Evolutionary conservation across 768 basidiomycete species (phyloP).

Genomic region (Roridomyces roridus): DNA sequence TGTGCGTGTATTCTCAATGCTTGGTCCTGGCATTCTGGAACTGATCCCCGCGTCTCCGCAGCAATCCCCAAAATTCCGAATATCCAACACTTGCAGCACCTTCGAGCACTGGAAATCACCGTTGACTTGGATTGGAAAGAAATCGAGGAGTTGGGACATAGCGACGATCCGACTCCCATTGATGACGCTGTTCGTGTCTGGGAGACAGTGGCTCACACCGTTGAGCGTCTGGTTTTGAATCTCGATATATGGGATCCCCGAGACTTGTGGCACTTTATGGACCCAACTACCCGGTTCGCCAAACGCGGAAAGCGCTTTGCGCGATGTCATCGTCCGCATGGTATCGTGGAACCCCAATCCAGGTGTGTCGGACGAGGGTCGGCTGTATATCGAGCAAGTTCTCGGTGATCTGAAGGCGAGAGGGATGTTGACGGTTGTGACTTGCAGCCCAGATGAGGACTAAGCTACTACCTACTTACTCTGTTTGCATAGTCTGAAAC

Average conservation of each 20-base stretch:
- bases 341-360: not conserved
- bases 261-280: not conserved
- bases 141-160: constrained; percentile 1
- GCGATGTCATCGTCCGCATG: constrained; percentile 1
- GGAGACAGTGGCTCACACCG: not conserved
- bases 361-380: not conserved
- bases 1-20: not conserved
- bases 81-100: constrained; percentile 6
- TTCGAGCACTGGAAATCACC: constrained; percentile 8
- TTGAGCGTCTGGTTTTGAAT: constrained; percentile 12
- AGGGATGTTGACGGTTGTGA: constrained; percentile 10
- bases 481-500: no score
- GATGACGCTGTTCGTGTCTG: constrained; percentile 4
- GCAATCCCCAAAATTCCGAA: not conserved
- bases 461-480: no score
- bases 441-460: constrained; percentile 6
- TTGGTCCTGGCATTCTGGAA: no score
- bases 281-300: not conserved
- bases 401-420: not conserved
- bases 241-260: constrained; percentile 3
- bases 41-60: no score
- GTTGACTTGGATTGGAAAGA: not conserved
- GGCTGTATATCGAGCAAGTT: constrained; percentile 2
- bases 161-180: no score
- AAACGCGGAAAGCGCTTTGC: not conserved